phyloP scores from a whole-genome alignment of 2,329 filamentous ascomycete genomes.

The Fusarium citri region DNA sequence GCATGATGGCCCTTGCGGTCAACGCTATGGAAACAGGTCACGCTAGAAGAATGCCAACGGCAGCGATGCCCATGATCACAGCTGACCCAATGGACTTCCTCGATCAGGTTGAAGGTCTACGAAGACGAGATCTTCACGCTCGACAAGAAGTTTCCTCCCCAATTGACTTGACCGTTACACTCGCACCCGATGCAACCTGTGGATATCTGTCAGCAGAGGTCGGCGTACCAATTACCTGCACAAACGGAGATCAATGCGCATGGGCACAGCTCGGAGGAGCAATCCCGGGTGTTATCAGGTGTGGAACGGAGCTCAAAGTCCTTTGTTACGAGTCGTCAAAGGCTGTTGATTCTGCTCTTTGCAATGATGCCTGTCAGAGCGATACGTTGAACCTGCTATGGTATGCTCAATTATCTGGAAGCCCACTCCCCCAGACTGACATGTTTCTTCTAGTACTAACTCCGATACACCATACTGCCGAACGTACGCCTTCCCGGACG shows the following conservation, averaged over 20 bases:
- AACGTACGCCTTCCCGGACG: slow-evolving; percentile 2
- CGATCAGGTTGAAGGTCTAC: not conserved
- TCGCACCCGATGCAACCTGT: not conserved
- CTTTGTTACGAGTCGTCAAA: not conserved
- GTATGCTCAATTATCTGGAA: not conserved
- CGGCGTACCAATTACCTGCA: not conserved
- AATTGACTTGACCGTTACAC: not conserved
- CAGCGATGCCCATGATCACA: not conserved
- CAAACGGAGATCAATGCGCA: not conserved
- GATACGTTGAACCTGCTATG: not conserved
- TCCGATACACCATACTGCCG: not conserved
- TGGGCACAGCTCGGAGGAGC: not conserved
- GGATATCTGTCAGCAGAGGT: not conserved
- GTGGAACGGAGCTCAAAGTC: not conserved
- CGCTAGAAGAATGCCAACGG: not conserved
- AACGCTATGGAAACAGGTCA: not conserved
- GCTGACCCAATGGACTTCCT: not conserved
- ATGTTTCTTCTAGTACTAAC: not conserved
- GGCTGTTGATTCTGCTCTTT: not conserved
- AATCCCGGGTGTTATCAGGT: not conserved
- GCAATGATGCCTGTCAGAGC: not conserved
- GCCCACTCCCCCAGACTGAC: no score
- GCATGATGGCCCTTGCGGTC: not conserved
- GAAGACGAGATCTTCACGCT: rapidly evolving
- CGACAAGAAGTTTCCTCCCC: not conserved